A percentile compares a stretch with the other conserved stretches of the same genome.
Conservation (phyloP, 768 basidiomycete species). For the Suillus occidentalis region DNA sequence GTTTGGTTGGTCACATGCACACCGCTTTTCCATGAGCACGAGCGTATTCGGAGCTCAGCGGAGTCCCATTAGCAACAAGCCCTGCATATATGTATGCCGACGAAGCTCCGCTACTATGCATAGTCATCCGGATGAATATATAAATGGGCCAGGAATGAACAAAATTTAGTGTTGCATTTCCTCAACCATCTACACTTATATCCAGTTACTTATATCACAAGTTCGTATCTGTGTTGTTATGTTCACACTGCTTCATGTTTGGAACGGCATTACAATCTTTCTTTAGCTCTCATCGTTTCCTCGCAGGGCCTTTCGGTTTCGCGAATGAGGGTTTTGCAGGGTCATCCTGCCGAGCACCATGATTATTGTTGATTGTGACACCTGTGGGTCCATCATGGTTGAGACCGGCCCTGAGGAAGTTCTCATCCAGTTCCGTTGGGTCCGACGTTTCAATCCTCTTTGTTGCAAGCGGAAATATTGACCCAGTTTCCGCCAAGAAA, state of each 20-base stretch:
- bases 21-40: neutral
- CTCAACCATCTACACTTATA: neutral
- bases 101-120: neutral
- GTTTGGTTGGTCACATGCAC: constrained; percentile 9
- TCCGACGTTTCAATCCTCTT: constrained; percentile 85
- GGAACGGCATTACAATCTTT: neutral
- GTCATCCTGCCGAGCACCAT: constrained; percentile 17
- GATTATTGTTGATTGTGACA: constrained; percentile 11
- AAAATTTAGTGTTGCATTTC: neutral
- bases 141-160: neutral
- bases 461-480: constrained; percentile 42
- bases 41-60: constrained; percentile 27
- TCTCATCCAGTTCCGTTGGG: constrained; percentile 67
- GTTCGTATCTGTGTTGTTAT: neutral
- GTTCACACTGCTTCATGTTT: neutral
- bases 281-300: constrained; percentile 40
- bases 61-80: neutral
- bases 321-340: constrained; percentile 54
- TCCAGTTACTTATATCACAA: neutral
- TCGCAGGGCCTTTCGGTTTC: constrained; percentile 65
- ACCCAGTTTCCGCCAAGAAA: constrained; percentile 44
- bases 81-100: neutral
- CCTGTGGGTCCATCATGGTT: constrained; percentile 27
- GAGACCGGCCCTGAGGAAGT: constrained; percentile 60
- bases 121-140: neutral